Percentiles rank a stretch among this genome's conserved stretches.
These are phyloP conservation scores for Lactarius evosmus DNA, from an alignment of 768 basidiomycete genomes.

Conservation along the genomic window DNA sequence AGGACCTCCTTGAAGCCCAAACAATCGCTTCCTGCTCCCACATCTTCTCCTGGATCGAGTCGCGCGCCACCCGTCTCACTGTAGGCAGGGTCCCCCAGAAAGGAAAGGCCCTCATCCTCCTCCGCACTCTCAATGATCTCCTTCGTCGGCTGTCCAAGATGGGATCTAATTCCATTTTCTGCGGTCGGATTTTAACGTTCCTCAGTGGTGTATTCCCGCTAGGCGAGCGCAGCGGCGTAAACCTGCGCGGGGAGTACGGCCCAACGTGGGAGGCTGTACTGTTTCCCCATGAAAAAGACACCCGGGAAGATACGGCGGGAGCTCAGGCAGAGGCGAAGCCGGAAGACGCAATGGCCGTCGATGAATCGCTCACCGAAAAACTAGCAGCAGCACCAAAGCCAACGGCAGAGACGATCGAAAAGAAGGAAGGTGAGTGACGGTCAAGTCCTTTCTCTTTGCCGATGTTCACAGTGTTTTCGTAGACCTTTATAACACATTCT, in stretches of 20 bases:
- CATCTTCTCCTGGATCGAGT: slow-evolving; percentile 86
- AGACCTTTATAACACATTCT: slow-evolving; percentile 88
- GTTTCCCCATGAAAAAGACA: slow-evolving; percentile 37
- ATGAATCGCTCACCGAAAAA: slow-evolving; percentile 36
- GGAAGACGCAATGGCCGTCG: slow-evolving; percentile 62
- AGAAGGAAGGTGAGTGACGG: slow-evolving; percentile 54
- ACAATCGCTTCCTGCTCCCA: slow-evolving; percentile 83
- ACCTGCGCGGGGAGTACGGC: slow-evolving; percentile 84
- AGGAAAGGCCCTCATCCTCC: slow-evolving; percentile 80
- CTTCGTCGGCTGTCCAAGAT: slow-evolving; percentile 84
- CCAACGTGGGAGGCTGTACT: slow-evolving; percentile 70
- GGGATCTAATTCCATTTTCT: slow-evolving; percentile 80
- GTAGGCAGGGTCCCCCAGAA: slow-evolving; percentile 80
- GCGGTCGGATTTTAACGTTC: slow-evolving; percentile 86
- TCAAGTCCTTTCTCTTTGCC: not conserved
- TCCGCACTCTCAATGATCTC: slow-evolving; percentile 84
- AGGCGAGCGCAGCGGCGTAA: slow-evolving; percentile 88
- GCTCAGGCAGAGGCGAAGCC: slow-evolving; percentile 34
- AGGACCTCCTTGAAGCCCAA: slow-evolving; percentile 82
- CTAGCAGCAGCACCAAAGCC: slow-evolving; percentile 21
- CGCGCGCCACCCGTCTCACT: slow-evolving; percentile 64
- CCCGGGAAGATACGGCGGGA: slow-evolving; percentile 32
- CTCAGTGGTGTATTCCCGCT: slow-evolving; percentile 82
- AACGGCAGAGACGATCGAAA: slow-evolving; percentile 42
- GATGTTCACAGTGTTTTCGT: slow-evolving; percentile 17